A percentile compares a stretch with the other conserved stretches of the same genome.
phyloP scores from a whole-genome alignment of 73 alveolate genomes.

The Durusdinium trenchii region DNA sequence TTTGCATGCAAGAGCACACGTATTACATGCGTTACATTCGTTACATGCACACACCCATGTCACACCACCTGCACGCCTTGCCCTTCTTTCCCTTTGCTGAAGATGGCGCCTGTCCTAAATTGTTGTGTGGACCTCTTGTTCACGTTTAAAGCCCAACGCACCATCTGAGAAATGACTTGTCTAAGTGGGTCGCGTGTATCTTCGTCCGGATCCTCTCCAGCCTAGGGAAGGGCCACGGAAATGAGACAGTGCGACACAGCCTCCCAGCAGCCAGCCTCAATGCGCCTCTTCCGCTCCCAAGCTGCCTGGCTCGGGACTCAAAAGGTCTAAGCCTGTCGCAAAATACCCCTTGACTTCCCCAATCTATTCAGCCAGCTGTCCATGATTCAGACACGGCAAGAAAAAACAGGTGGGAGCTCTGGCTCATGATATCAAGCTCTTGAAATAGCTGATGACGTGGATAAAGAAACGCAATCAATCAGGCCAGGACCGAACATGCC shows the following conservation, averaged over 20 bases:
- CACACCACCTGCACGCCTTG: background rate
- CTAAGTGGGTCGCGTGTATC: background rate
- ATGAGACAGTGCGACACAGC: background rate
- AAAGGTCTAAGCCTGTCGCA: no score
- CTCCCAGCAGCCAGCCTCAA: background rate
- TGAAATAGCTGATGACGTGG: no score
- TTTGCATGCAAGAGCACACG: no score
- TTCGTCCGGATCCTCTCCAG: conserved; percentile 87
- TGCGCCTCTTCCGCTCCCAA: conserved; percentile 78
- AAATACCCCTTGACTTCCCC: no score
- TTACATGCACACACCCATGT: no score
- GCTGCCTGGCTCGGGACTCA: conserved; percentile 31
- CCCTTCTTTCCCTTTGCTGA: background rate
- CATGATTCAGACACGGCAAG: no score
- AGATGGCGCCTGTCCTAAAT: background rate
- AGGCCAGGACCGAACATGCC: no score
- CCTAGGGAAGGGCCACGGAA: background rate
- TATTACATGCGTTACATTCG: no score
- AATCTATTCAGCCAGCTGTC: no score
- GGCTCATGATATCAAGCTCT: no score
- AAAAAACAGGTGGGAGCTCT: no score
- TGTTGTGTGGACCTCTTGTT: background rate
- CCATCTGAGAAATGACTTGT: background rate
- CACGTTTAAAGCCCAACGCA: background rate
- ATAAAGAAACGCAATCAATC: no score